These are phyloP conservation scores for Aspergillus kassunensis DNA, from an alignment of 495 filamentous ascomycete genomes.

Conservation along the genomic window DNA sequence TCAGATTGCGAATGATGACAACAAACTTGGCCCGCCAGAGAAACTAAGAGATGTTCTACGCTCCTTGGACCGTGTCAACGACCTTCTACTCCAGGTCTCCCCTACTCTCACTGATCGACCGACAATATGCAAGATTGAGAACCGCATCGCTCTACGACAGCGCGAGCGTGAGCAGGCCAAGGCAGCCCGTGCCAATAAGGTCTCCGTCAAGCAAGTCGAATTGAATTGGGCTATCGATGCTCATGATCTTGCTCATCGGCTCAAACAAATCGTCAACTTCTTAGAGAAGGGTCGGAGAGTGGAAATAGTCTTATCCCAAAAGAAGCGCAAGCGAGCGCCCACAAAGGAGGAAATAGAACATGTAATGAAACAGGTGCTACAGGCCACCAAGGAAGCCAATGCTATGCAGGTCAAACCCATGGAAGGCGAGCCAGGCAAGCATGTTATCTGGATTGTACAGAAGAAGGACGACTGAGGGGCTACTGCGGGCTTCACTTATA, in stretches of 20 bases:
- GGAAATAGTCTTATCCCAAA: conserved; percentile 53
- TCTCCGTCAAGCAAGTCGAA: conserved; percentile 64
- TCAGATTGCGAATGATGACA: conserved; percentile 50
- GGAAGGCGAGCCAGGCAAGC: conserved; percentile 43
- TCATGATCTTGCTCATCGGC: conserved; percentile 60
- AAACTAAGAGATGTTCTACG: conserved; percentile 41
- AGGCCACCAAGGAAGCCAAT: conserved; percentile 33
- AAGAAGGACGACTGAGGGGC: conserved; percentile 20
- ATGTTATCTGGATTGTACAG: conserved; percentile 35
- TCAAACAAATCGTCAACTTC: conserved; percentile 58
- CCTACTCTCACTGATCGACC: conserved; percentile 22
- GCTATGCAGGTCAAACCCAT: conserved; percentile 36
- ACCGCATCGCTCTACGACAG: conserved; percentile 42
- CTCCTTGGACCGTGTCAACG: conserved; percentile 41
- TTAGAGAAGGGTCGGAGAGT: conserved; percentile 61
- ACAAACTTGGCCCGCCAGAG: conserved; percentile 43
- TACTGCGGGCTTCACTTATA: background rate
- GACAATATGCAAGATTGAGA: conserved; percentile 66
- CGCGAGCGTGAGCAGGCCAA: conserved; percentile 42
- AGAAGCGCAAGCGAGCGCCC: conserved; percentile 39
- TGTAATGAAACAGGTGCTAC: conserved; percentile 35
- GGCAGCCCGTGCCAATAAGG: conserved; percentile 29
- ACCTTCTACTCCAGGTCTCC: conserved; percentile 58
- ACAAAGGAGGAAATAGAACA: conserved; percentile 42
- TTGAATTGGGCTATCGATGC: conserved; percentile 77